Evolutionary conservation across 1,284 basidiomycete species (phyloP).

Genomic region (Meira miltonrushii): DNA sequence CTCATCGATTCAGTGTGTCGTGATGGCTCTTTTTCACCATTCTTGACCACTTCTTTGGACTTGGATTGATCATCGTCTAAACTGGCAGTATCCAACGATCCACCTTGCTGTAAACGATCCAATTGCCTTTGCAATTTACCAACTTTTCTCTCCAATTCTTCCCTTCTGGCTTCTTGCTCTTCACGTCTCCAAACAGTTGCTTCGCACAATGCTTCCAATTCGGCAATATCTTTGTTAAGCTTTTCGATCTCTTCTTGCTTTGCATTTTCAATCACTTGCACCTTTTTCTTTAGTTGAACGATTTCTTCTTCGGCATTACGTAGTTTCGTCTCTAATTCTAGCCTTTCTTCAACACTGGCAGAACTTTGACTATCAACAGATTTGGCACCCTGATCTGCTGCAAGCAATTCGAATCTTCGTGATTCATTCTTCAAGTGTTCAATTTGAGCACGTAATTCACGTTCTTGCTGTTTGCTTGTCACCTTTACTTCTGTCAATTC

Average conservation of each 20-base stretch:
- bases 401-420: slow-evolving; percentile 19
- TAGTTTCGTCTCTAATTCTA: slow-evolving; percentile 10
- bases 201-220: slow-evolving; percentile 22
- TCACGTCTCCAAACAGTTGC: slow-evolving; percentile 14
- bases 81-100: no score
- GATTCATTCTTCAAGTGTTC: slow-evolving; percentile 16
- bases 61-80: no score
- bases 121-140: slow-evolving; percentile 17
- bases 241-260: slow-evolving; percentile 19
- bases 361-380: slow-evolving; percentile 15
- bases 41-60: no score
- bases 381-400: no score
- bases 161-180: slow-evolving; percentile 17
- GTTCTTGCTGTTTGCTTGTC: slow-evolving; percentile 8
- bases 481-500: slow-evolving; percentile 31
- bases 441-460: slow-evolving; percentile 8
- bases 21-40: no score
- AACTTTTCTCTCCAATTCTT: slow-evolving; percentile 10
- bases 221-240: slow-evolving; percentile 14
- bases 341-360: slow-evolving; percentile 21
- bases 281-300: slow-evolving; percentile 21
- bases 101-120: background rate
- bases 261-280: slow-evolving; percentile 12
- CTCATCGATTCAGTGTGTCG: no score
- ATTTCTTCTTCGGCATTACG: slow-evolving; percentile 25